These are phyloP conservation scores for Salix koriyanagi DNA, from an alignment of 345 rosid genomes.

Conservation along the genomic window DNA sequence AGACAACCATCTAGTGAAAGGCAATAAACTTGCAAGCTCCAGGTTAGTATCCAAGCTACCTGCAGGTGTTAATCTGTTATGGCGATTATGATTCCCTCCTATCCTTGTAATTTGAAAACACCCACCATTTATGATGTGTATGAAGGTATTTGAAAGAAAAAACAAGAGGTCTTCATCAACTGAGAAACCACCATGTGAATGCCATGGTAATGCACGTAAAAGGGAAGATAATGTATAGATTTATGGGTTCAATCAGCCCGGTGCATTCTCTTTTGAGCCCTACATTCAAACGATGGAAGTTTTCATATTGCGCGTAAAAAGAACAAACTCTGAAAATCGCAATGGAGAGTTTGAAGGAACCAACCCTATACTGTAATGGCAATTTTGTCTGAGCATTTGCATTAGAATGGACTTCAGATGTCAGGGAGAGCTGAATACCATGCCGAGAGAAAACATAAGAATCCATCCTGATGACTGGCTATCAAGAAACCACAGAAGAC, in stretches of 20 bases:
- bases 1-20: not conserved
- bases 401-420: conserved; percentile 26
- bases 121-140: too few species aligned
- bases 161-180: not conserved
- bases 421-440: conserved; percentile 39
- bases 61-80: conserved; percentile 2
- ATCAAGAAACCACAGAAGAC: not conserved
- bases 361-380: conserved; percentile 26
- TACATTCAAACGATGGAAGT: conserved; percentile 18
- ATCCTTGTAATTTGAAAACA: too few species aligned
- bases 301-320: not conserved
- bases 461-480: not conserved
- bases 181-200: not conserved
- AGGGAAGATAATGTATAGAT: not conserved
- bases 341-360: conserved; percentile 10
- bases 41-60: not conserved
- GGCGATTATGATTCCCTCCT: too few species aligned
- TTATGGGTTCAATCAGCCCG: conserved; percentile 9
- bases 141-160: not conserved
- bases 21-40: not conserved
- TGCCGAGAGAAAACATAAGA: not conserved
- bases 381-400: conserved; percentile 20
- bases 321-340: not conserved
- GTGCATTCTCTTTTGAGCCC: conserved; percentile 42
- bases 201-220: not conserved